A percentile compares a stretch with the other conserved stretches of the same genome.
Conservation (phyloP, 306 rosid genomes). For the Cajanus cajan region DNA sequence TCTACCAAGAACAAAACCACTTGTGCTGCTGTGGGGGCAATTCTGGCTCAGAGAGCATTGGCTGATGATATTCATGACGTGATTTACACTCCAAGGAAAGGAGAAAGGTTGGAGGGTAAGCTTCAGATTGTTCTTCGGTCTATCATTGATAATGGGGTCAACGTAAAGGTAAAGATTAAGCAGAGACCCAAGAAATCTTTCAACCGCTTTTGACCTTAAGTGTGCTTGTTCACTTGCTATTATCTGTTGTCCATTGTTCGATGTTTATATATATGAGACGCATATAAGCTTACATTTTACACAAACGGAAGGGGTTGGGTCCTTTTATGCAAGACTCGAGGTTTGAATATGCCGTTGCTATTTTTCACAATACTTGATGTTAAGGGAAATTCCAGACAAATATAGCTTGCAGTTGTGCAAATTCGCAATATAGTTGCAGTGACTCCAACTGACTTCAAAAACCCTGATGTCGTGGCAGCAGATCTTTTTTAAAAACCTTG, state of each 20-base stretch:
- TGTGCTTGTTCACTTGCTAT: conserved; percentile 1
- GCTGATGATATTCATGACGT: conserved; percentile 88
- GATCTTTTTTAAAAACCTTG: not conserved
- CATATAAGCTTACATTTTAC: not conserved
- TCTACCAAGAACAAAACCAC: conserved; percentile 71
- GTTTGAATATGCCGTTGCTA: not conserved
- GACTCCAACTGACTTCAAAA: not conserved
- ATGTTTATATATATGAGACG: not conserved
- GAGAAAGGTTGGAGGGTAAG: conserved; percentile 81
- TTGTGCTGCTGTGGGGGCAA: conserved; percentile 83
- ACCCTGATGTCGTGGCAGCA: not conserved
- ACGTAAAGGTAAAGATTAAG: conserved; percentile 78
- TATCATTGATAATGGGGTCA: conserved; percentile 61
- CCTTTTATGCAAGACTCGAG: not conserved
- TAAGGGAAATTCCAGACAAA: not conserved
- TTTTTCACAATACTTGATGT: not conserved
- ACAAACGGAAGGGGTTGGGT: not conserved
- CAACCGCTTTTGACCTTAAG: conserved; percentile 10
- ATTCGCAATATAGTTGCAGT: not conserved
- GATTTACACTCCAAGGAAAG: conserved; percentile 81
- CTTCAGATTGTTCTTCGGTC: conserved; percentile 81
- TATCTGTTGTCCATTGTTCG: not conserved
- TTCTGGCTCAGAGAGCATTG: conserved; percentile 83
- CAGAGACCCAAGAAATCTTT: conserved; percentile 54
- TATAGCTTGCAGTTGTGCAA: too few relatives aligned